Evolutionary conservation across 2,329 filamentous ascomycete species (phyloP).

Genomic region (Aureobasidium sp.): DNA sequence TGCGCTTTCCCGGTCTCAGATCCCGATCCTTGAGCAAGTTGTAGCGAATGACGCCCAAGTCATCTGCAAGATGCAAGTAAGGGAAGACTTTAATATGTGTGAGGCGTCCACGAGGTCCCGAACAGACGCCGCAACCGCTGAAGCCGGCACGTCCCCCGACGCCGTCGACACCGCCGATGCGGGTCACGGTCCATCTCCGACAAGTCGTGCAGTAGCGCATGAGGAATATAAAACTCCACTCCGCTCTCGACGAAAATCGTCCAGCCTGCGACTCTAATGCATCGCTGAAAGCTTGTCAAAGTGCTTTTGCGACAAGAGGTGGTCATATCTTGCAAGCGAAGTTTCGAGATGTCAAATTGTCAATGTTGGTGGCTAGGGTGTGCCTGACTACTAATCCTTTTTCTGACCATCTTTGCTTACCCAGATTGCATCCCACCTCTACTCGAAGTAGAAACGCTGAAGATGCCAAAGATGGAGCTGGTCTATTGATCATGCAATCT

Average conservation of each 20-base stretch:
- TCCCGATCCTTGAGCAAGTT: background rate
- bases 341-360: background rate
- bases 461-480: background rate
- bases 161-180: background rate
- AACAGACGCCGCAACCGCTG: background rate
- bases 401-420: background rate
- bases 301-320: background rate
- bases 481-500: background rate
- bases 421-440: background rate
- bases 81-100: conserved; percentile 1
- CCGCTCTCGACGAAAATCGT: background rate
- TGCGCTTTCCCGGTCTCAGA: background rate
- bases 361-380: background rate
- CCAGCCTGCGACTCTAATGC: background rate
- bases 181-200: background rate
- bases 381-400: background rate
- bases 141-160: background rate
- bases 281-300: background rate
- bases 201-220: background rate
- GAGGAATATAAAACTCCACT: background rate
- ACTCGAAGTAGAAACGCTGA: background rate
- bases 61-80: conserved; percentile 3
- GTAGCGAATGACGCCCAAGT: background rate
- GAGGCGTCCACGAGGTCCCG: background rate
- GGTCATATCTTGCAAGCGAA: background rate